Percentiles rank a stretch among this genome's conserved stretches.
Evolutionary conservation across 2,329 filamentous ascomycete genomes (phyloP).

Genomic region (Trichophyton schoenleinii): DNA sequence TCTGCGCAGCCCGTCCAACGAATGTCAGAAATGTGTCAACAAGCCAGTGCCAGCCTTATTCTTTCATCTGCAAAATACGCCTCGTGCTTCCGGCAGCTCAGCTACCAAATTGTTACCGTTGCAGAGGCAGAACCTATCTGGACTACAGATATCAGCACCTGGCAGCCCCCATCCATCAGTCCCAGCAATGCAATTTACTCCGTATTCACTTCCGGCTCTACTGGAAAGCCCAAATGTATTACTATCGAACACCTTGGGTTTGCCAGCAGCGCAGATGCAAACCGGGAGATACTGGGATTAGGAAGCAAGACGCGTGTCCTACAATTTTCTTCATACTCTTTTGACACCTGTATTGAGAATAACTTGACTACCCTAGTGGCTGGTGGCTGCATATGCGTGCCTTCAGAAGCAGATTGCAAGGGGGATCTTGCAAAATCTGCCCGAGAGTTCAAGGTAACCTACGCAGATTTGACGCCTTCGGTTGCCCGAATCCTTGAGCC

Average conservation of each 20-base stretch:
- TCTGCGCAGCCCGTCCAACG: conserved; percentile 9
- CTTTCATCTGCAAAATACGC: conserved; percentile 1
- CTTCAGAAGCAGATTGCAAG: conserved; percentile 29
- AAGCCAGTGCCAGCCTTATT: conserved; percentile 1
- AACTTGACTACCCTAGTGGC: conserved; percentile 44
- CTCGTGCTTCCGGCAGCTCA: background rate
- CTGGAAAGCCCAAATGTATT: conserved; percentile 13
- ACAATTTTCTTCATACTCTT: conserved; percentile 76
- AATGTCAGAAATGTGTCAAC: conserved; percentile 2
- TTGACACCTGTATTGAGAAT: conserved; percentile 81
- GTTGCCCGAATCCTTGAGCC: conserved; percentile 35
- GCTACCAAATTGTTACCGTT: background rate
- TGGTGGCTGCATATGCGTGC: conserved; percentile 35
- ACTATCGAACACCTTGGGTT: conserved; percentile 25
- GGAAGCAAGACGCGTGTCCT: conserved; percentile 39
- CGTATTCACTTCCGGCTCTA: conserved; percentile 31
- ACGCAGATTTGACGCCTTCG: conserved; percentile 44
- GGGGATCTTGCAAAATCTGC: conserved; percentile 21
- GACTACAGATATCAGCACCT: background rate
- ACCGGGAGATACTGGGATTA: conserved; percentile 35
- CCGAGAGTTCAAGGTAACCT: conserved; percentile 22
- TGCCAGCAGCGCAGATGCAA: conserved; percentile 36
- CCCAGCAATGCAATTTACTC: conserved; percentile 25
- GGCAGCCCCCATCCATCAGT: conserved; percentile 45
- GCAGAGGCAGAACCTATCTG: background rate